Evolutionary conservation across 495 filamentous ascomycete species (phyloP).

Genomic region (Hypoxylon cercidicola): DNA sequence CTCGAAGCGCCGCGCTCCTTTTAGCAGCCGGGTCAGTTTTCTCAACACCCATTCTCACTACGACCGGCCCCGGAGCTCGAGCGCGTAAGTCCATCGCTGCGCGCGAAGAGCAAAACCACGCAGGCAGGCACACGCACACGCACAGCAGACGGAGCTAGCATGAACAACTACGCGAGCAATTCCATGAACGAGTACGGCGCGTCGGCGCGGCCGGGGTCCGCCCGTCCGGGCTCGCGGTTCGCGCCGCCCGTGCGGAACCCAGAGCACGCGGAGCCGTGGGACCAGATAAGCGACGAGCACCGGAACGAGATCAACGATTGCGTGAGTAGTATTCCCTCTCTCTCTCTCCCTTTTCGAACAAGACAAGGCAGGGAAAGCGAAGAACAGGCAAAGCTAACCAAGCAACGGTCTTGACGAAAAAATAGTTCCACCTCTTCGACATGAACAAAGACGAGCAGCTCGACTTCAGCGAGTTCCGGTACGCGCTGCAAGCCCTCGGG

Average conservation of each 20-base stretch:
- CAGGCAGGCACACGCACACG: slow-evolving; percentile 1
- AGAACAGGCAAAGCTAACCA: slow-evolving; percentile 20
- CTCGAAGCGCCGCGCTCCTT: slow-evolving; percentile 15
- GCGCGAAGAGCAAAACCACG: slow-evolving; percentile 26
- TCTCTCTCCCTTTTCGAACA: not conserved
- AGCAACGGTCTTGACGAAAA: slow-evolving; percentile 10
- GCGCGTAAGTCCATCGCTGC: slow-evolving; percentile 19
- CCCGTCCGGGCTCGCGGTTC: slow-evolving; percentile 43
- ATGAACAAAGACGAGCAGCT: slow-evolving; percentile 94
- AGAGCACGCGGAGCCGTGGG: slow-evolving; percentile 51
- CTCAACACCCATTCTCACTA: too few relatives aligned
- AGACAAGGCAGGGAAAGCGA: not conserved
- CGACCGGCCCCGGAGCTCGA: not conserved
- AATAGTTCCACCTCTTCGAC: slow-evolving; percentile 97
- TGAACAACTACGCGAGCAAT: slow-evolving; percentile 46
- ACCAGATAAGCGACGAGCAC: slow-evolving; percentile 80
- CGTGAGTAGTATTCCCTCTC: slow-evolving; percentile 59
- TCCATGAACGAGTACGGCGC: slow-evolving; percentile 45
- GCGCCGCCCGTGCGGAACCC: slow-evolving; percentile 47
- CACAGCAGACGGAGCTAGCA: slow-evolving; percentile 20
- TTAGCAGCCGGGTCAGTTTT: not conserved
- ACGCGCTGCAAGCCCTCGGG: slow-evolving; percentile 94
- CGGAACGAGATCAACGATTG: slow-evolving; percentile 90
- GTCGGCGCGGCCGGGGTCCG: slow-evolving; percentile 41
- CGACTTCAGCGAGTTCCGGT: slow-evolving; percentile 98